Conservation (phyloP, 257 asterid species). For the Forsythia suspensa region DNA sequence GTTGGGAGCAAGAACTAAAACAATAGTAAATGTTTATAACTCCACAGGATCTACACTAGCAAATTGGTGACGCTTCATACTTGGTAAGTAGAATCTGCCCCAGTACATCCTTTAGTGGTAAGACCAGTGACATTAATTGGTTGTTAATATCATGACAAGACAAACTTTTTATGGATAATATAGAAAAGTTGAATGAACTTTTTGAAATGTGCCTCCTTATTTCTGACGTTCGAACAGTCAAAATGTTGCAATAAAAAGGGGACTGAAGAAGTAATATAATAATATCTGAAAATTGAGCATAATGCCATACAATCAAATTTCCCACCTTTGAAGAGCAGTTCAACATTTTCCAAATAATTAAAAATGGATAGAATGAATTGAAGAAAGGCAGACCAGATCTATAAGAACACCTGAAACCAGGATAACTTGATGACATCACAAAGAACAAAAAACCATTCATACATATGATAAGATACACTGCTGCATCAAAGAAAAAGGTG, state of each 20-base stretch:
- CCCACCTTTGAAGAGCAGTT: neutral
- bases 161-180: neutral
- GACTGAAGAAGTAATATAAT: neutral
- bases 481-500: neutral
- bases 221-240: neutral
- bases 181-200: neutral
- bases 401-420: neutral
- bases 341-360: constrained; percentile 6
- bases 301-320: constrained; percentile 1
- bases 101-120: too few species aligned
- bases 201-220: neutral
- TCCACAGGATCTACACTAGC: neutral
- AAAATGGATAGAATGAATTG: constrained; percentile 11
- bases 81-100: too few species aligned
- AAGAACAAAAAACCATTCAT: constrained; percentile 8
- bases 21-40: neutral
- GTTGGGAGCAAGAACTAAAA: too few species aligned
- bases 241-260: neutral
- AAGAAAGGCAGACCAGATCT: constrained; percentile 11
- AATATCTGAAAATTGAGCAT: neutral
- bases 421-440: constrained; percentile 4
- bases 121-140: too few species aligned
- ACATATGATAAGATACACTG: neutral
- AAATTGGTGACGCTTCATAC: neutral
- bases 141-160: neutral